Evolutionary conservation across 306 rosid genomes (phyloP).

Genomic region (Carpinus fangiana): DNA sequence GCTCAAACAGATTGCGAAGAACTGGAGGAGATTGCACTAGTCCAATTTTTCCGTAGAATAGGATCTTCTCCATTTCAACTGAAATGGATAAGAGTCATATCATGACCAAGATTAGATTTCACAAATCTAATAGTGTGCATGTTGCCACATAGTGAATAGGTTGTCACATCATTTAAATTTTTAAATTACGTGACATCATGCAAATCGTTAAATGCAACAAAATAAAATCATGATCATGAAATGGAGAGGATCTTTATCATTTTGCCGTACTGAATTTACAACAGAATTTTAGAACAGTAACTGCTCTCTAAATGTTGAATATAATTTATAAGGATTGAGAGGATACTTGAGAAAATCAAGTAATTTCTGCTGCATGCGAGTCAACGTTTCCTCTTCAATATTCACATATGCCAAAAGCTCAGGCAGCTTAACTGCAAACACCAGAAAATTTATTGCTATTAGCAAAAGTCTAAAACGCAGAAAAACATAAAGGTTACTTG

Average conservation of each 20-base stretch:
- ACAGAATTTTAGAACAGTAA: constrained; percentile 4
- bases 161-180: no score
- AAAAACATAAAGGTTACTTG: background rate
- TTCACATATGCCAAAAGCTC: constrained; percentile 86
- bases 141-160: no score
- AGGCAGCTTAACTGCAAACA: constrained; percentile 85
- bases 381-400: constrained; percentile 87
- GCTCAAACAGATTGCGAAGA: background rate
- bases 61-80: no score
- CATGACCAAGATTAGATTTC: no score
- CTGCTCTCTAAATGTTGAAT: background rate
- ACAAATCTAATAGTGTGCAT: no score
- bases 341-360: constrained; percentile 74
- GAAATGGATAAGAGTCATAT: no score
- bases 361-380: constrained; percentile 70
- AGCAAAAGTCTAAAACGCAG: constrained; percentile 15
- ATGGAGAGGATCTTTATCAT: no score
- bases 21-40: background rate
- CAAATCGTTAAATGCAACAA: no score
- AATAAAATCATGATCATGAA: no score
- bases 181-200: no score
- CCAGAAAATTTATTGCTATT: constrained; percentile 33
- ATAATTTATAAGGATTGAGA: constrained; percentile 11
- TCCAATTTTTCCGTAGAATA: background rate
- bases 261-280: background rate